Percentiles rank a stretch among this genome's conserved stretches.
phyloP scores from a whole-genome alignment of 441 rosid species.

The Breynia disticha region DNA sequence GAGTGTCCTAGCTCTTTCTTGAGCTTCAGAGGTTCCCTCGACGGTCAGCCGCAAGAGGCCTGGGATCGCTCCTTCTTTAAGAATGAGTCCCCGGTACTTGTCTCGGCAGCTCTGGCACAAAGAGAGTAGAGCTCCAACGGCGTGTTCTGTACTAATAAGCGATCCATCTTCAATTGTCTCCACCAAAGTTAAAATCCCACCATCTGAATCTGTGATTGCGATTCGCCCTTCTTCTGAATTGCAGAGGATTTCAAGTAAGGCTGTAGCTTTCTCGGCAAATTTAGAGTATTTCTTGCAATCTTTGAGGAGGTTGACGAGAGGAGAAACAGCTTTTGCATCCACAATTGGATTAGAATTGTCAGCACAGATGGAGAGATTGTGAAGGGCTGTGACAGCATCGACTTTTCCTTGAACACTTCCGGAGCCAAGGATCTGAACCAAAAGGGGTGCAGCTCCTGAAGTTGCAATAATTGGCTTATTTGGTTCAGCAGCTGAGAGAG shows the following conservation, averaged over 20 bases:
- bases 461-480: conserved; percentile 52
- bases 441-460: conserved; percentile 54
- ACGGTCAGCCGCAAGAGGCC: conserved; percentile 67
- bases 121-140: conserved; percentile 51
- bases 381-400: conserved; percentile 64
- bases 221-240: conserved; percentile 50
- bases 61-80: conserved; percentile 73
- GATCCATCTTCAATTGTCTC: conserved; percentile 80
- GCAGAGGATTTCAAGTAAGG: conserved; percentile 52
- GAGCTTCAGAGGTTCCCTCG: conserved; percentile 58
- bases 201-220: conserved; percentile 43
- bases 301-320: conserved; percentile 57
- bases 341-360: conserved; percentile 35
- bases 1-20: conserved; percentile 55
- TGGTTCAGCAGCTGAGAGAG: conserved; percentile 63
- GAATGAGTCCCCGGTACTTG: conserved; percentile 54
- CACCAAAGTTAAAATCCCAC: conserved; percentile 57
- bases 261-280: conserved; percentile 64
- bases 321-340: conserved; percentile 49
- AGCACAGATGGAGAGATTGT: conserved; percentile 50
- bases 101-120: conserved; percentile 50
- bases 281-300: conserved; percentile 70
- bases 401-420: conserved; percentile 69
- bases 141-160: conserved; percentile 49
- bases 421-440: conserved; percentile 56